Evolutionary conservation across 352 stramenopile genomes (phyloP).

Genomic region (Aphanomyces cochlioides): DNA sequence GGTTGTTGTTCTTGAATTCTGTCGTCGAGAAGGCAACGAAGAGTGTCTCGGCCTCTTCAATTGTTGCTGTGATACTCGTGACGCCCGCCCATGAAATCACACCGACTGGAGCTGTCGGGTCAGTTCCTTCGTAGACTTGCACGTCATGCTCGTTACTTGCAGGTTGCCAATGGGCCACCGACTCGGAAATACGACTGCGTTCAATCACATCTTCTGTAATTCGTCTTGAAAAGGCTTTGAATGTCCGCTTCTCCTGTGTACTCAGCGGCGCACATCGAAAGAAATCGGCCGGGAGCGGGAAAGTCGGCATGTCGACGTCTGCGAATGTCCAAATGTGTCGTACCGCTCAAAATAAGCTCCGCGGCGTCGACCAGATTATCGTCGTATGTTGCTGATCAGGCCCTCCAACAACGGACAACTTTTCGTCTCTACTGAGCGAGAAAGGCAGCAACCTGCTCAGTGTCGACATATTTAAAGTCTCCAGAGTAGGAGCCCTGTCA

Average conservation of each 20-base stretch:
- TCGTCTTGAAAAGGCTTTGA: no score
- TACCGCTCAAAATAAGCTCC: no score
- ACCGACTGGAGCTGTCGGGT: not conserved
- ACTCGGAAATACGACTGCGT: not conserved
- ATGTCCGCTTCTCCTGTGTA: not conserved
- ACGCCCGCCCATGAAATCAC: not conserved
- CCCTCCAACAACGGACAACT: no score
- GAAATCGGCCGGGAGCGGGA: slow-evolving; percentile 25
- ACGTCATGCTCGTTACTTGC: not conserved
- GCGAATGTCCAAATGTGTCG: no score
- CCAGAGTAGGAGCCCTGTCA: no score
- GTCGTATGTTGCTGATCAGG: no score
- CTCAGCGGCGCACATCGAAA: slow-evolving; percentile 22
- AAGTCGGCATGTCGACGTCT: slow-evolving; percentile 8
- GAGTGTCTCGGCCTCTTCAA: not conserved
- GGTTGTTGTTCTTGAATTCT: not conserved
- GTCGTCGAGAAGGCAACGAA: not conserved
- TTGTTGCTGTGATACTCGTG: not conserved
- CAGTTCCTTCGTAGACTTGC: not conserved
- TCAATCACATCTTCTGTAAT: not conserved
- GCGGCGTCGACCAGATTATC: no score
- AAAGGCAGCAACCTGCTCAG: no score
- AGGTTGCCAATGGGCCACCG: not conserved
- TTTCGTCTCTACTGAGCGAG: no score
- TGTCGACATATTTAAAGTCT: no score